Evolutionary conservation across 768 basidiomycete species (phyloP).

Genomic region (Pholiota microspora): DNA sequence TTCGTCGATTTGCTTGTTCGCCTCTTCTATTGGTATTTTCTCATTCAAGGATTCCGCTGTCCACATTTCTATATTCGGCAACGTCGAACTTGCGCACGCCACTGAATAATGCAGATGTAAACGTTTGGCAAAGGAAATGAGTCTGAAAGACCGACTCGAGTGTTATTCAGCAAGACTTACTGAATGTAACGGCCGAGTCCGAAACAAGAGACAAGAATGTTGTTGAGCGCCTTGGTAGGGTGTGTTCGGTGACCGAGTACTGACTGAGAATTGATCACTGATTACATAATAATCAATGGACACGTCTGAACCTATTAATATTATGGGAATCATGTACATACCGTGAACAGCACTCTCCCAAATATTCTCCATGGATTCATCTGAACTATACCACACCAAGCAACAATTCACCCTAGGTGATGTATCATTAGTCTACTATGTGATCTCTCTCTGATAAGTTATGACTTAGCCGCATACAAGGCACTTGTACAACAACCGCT

Average conservation of each 20-base stretch:
- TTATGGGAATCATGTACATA: neutral
- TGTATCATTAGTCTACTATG: neutral
- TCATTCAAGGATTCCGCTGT: neutral
- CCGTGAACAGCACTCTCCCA: neutral
- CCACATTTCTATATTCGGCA: too few species aligned
- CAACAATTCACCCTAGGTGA: slow-evolving; percentile 74
- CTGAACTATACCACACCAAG: slow-evolving; percentile 31
- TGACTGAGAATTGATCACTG: too few species aligned
- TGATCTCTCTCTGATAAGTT: neutral
- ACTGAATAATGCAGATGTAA: too few species aligned
- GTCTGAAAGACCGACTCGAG: too few species aligned
- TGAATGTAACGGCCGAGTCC: too few species aligned
- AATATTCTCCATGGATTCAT: slow-evolving; percentile 34
- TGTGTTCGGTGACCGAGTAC: too few species aligned
- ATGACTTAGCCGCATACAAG: slow-evolving; percentile 56
- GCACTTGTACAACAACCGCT: slow-evolving; percentile 51
- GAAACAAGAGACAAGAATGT: neutral
- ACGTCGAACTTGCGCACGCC: neutral
- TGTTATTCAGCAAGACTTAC: too few species aligned
- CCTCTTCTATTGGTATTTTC: slow-evolving; percentile 16
- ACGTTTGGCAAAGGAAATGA: too few species aligned
- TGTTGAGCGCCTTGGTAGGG: too few species aligned
- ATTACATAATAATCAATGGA: neutral
- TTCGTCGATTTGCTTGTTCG: slow-evolving; percentile 34
- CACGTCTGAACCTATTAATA: neutral